Evolutionary conservation across 1,284 basidiomycete genomes (phyloP).

Genomic region (Trichosporon sp.): DNA sequence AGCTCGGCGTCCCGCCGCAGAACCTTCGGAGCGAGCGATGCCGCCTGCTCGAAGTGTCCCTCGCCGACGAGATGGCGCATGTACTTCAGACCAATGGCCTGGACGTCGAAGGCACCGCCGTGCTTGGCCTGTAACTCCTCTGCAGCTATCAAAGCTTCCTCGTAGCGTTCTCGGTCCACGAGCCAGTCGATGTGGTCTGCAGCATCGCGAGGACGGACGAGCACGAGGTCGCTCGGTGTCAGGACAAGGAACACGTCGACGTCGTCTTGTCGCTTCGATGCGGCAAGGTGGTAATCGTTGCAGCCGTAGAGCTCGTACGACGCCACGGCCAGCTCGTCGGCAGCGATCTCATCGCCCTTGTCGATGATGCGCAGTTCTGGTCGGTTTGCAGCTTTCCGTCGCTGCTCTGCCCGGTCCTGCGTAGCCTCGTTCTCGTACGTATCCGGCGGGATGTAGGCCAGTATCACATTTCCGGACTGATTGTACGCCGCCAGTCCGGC

Average conservation of each 20-base stretch:
- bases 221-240: slow-evolving; percentile 77
- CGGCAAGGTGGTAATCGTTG: slow-evolving; percentile 77
- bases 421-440: slow-evolving; percentile 59
- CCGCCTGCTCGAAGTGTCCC: slow-evolving; percentile 75
- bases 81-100: slow-evolving; percentile 74
- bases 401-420: slow-evolving; percentile 63
- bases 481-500: slow-evolving; percentile 76
- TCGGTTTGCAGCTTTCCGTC: slow-evolving; percentile 72
- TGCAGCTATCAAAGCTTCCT: slow-evolving; percentile 80
- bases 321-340: slow-evolving; percentile 74
- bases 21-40: slow-evolving; percentile 77
- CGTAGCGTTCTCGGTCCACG: slow-evolving; percentile 75
- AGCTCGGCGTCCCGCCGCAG: slow-evolving; percentile 68
- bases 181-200: slow-evolving; percentile 91
- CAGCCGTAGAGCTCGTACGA: slow-evolving; percentile 81
- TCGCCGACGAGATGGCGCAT: slow-evolving; percentile 70
- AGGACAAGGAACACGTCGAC: slow-evolving; percentile 63
- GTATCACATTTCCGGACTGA: slow-evolving; percentile 65
- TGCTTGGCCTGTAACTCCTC: slow-evolving; percentile 57
- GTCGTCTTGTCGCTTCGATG: slow-evolving; percentile 39
- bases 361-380: slow-evolving; percentile 92
- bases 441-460: slow-evolving; percentile 62
- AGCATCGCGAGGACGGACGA: slow-evolving; percentile 77
- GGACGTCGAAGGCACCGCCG: slow-evolving; percentile 55
- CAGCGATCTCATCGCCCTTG: slow-evolving; percentile 81